These are phyloP conservation scores for Styphnolobium japonicum DNA, from an alignment of 306 rosid species.

Conservation along the genomic window DNA sequence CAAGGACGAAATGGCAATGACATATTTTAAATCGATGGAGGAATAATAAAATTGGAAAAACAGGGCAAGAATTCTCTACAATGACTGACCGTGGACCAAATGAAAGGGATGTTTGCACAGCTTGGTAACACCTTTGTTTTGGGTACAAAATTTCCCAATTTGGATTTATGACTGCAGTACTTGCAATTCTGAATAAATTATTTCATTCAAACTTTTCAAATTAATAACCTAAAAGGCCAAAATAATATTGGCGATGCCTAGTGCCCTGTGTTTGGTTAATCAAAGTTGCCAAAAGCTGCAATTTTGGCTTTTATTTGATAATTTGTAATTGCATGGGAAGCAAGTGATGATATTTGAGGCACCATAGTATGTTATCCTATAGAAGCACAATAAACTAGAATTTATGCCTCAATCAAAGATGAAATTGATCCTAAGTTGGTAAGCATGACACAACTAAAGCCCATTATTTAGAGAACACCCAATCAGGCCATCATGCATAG, in stretches of 20 bases:
- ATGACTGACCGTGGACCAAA: too few relatives aligned
- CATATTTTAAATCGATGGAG: neutral
- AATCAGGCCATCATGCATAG: neutral
- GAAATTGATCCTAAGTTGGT: neutral
- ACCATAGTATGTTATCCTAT: neutral
- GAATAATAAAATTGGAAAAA: neutral
- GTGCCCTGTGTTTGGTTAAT: neutral
- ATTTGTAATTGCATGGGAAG: neutral
- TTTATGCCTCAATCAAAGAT: neutral
- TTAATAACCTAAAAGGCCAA: neutral
- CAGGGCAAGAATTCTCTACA: neutral
- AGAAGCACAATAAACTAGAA: neutral
- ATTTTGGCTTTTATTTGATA: neutral
- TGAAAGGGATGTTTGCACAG: too few relatives aligned
- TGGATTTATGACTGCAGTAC: neutral
- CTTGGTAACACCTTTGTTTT: too few relatives aligned
- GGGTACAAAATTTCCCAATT: too few relatives aligned
- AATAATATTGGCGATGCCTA: neutral
- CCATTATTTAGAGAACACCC: neutral
- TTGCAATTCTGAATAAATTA: neutral
- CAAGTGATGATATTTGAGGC: neutral
- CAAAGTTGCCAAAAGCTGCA: neutral
- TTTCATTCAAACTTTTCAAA: neutral
- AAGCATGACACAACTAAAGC: neutral
- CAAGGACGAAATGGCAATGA: neutral